A percentile compares a stretch with the other conserved stretches of the same genome.
Conservation (phyloP, 2,329 filamentous ascomycete species). For the Byssothecium circinans region DNA sequence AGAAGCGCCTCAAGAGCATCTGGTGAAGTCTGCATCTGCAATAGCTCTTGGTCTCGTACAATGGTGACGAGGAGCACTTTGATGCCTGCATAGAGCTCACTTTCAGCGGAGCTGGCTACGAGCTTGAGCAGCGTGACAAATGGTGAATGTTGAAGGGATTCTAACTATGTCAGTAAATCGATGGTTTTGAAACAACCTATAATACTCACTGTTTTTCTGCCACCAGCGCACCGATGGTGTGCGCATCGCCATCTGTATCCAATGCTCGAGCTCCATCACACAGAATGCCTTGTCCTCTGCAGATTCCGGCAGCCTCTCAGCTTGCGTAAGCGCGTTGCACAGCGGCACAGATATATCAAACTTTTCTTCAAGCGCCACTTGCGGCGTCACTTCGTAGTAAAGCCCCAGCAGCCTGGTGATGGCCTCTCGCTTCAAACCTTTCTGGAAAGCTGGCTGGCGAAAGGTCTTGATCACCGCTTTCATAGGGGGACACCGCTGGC, state of each 20-base stretch:
- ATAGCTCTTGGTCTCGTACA: slow-evolving; percentile 66
- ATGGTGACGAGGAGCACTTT: slow-evolving; percentile 62
- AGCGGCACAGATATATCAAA: slow-evolving; percentile 85
- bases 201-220: slow-evolving; percentile 61
- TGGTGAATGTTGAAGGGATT: slow-evolving; percentile 65
- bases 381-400: slow-evolving; percentile 84
- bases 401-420: slow-evolving; percentile 75
- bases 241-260: slow-evolving; percentile 76
- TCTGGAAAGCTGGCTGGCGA: slow-evolving; percentile 64
- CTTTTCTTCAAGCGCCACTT: slow-evolving; percentile 76
- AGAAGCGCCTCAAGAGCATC: slow-evolving; percentile 49
- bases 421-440: slow-evolving; percentile 75
- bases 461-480: slow-evolving; percentile 79
- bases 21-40: slow-evolving; percentile 52
- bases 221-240: slow-evolving; percentile 92
- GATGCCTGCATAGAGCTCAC: slow-evolving; percentile 55
- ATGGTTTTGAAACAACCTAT: background rate
- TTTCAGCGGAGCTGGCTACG: slow-evolving; percentile 53
- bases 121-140: slow-evolving; percentile 71
- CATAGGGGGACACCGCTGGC: slow-evolving; percentile 75
- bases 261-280: slow-evolving; percentile 75
- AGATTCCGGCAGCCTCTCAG: slow-evolving; percentile 50
- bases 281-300: slow-evolving; percentile 59
- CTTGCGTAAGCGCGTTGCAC: slow-evolving; percentile 64
- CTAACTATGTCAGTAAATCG: slow-evolving; percentile 33